Evolutionary conservation across 2,329 filamentous ascomycete species (phyloP).

Genomic region (Neofusicoccum cordaticola): DNA sequence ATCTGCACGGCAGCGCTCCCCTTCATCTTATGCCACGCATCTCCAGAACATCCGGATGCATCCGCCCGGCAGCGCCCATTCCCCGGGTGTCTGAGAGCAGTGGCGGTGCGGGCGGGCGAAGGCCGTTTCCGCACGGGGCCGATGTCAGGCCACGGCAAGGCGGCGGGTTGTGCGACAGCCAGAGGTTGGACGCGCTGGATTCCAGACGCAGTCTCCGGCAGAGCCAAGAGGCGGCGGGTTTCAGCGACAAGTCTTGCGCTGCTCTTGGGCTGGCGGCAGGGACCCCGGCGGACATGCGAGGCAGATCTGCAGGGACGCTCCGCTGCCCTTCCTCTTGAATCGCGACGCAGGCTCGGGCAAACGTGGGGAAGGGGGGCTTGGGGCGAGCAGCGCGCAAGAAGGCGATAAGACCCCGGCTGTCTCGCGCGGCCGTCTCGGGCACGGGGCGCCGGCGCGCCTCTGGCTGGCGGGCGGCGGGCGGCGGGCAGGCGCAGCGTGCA

Average conservation of each 20-base stretch:
- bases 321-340: background rate
- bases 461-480: background rate
- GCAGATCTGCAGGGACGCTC: constrained; percentile 12
- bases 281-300: background rate
- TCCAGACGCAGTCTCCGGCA: background rate
- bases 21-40: background rate
- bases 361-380: background rate
- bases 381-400: background rate
- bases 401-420: constrained; percentile 5
- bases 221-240: background rate
- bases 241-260: background rate
- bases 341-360: background rate
- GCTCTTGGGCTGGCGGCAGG: constrained; percentile 1
- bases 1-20: background rate
- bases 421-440: background rate
- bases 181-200: background rate
- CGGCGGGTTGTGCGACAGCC: background rate
- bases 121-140: background rate
- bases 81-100: background rate
- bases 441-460: background rate
- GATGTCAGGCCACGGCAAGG: background rate
- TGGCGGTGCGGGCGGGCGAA: background rate
- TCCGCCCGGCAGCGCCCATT: background rate
- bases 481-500: too few species aligned
- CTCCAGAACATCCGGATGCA: background rate